Evolutionary conservation across 208 protist species (phyloP).

Genomic region (Trypanosoma cruzi): DNA sequence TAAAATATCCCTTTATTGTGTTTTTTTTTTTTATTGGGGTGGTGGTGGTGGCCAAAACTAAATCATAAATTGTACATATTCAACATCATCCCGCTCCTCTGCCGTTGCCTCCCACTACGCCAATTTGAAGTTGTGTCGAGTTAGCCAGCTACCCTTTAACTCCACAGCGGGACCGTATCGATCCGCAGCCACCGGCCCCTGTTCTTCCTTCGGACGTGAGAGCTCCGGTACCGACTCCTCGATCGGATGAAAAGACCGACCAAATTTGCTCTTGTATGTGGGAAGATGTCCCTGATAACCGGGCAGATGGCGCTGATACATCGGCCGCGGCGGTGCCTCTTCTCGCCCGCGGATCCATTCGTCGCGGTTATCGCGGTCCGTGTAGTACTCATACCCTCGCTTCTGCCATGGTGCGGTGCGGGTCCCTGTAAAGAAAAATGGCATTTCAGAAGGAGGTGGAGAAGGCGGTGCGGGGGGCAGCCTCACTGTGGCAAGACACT

Average conservation of each 20-base stretch:
- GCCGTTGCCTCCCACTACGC: slow-evolving; percentile 38
- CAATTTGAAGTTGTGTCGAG: slow-evolving; percentile 71
- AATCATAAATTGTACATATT: slow-evolving; percentile 19
- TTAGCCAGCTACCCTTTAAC: slow-evolving; percentile 67
- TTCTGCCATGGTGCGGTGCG: neutral
- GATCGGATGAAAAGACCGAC: slow-evolving; percentile 87
- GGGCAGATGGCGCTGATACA: slow-evolving; percentile 64
- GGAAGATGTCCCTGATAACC: slow-evolving; percentile 87
- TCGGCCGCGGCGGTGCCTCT: slow-evolving; percentile 48
- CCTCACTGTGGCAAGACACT: slow-evolving; percentile 24
- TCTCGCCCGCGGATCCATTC: slow-evolving; percentile 76
- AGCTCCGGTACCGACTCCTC: slow-evolving; percentile 85
- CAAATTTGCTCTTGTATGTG: slow-evolving; percentile 75
- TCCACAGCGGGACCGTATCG: slow-evolving; percentile 54
- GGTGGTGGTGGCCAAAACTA: neutral
- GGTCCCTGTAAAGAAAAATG: neutral
- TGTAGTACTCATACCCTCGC: slow-evolving; percentile 63
- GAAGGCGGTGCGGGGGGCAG: slow-evolving; percentile 16
- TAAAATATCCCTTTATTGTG: neutral
- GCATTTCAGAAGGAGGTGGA: too few species aligned
- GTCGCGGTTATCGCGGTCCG: slow-evolving; percentile 63
- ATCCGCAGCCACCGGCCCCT: slow-evolving; percentile 38
- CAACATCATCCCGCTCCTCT: slow-evolving; percentile 1
- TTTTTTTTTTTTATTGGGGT: neutral
- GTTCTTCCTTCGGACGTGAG: slow-evolving; percentile 44